phyloP scores from a whole-genome alignment of 2,329 filamentous ascomycete genomes.

The Alternaria brassicae region DNA sequence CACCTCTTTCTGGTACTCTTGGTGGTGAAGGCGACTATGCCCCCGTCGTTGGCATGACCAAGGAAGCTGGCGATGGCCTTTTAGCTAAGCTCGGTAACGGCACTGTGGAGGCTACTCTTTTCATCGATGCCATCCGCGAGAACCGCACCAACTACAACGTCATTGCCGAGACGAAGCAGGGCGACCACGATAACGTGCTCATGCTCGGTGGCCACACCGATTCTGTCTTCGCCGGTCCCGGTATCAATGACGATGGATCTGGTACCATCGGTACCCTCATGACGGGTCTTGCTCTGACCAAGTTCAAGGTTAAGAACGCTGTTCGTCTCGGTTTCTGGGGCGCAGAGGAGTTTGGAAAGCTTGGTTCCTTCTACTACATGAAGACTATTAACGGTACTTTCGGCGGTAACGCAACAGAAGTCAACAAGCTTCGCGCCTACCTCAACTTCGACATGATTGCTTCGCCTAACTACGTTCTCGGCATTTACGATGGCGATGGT shows the following conservation, averaged over 20 bases:
- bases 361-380: slow-evolving; percentile 51
- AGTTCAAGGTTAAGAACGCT: slow-evolving; percentile 51
- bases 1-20: slow-evolving; percentile 70
- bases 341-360: slow-evolving; percentile 52
- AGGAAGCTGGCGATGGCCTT: slow-evolving; percentile 64
- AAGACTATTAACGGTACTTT: slow-evolving; percentile 46
- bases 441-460: slow-evolving; percentile 56
- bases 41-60: slow-evolving; percentile 71
- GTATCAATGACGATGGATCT: slow-evolving; percentile 54
- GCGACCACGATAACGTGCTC: slow-evolving; percentile 52
- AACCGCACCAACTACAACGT: slow-evolving; percentile 56
- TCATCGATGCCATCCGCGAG: slow-evolving; percentile 54
- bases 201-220: slow-evolving; percentile 52
- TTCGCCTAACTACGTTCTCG: slow-evolving; percentile 50
- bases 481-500: slow-evolving; percentile 52
- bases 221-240: slow-evolving; percentile 52
- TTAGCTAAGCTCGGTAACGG: slow-evolving; percentile 60
- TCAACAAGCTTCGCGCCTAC: slow-evolving; percentile 50
- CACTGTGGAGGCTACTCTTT: slow-evolving; percentile 44
- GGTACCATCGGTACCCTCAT: slow-evolving; percentile 50
- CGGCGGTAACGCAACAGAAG: slow-evolving; percentile 38
- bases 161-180: slow-evolving; percentile 49
- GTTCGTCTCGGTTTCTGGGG: slow-evolving; percentile 53
- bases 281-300: slow-evolving; percentile 49
- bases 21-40: slow-evolving; percentile 64